Evolutionary conservation across 805 yeast species (phyloP).

Genomic region (Metschnikowia shivogae): DNA sequence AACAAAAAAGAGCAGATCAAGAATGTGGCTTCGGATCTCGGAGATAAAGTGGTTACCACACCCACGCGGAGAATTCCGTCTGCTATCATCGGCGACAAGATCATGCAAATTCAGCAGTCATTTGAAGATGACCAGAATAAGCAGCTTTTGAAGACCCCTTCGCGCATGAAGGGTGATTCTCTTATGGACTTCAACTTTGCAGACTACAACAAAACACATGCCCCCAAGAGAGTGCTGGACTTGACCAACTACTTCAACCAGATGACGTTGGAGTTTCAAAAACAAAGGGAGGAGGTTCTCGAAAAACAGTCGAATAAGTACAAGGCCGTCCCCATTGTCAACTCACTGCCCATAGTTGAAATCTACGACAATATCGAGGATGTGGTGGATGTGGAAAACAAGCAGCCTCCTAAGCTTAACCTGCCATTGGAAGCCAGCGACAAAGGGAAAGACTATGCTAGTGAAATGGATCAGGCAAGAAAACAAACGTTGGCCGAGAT

Average conservation of each 20-base stretch:
- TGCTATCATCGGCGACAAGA: conserved; percentile 18
- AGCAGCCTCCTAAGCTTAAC: neutral
- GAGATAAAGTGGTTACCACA: conserved; percentile 1
- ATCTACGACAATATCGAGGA: conserved; percentile 84
- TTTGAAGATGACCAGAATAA: conserved; percentile 16
- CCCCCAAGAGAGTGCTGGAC: conserved; percentile 48
- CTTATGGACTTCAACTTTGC: conserved; percentile 4
- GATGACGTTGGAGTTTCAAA: conserved; percentile 81
- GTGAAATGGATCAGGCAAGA: neutral
- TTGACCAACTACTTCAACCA: conserved; percentile 66
- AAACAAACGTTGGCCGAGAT: neutral
- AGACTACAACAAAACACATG: neutral
- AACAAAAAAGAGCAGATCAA: neutral
- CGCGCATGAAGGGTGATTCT: conserved; percentile 6
- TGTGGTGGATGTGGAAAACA: conserved; percentile 58
- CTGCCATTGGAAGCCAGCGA: neutral
- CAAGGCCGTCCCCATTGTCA: conserved; percentile 65
- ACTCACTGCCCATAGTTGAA: conserved; percentile 84
- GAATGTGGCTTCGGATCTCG: neutral
- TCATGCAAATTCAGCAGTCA: conserved; percentile 17
- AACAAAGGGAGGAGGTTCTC: conserved; percentile 77
- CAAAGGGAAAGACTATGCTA: neutral
- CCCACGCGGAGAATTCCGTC: conserved; percentile 15
- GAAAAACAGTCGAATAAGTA: conserved; percentile 55
- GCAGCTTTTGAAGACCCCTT: conserved; percentile 10